Percentiles rank a stretch among this genome's conserved stretches.
Evolutionary conservation across 2,329 filamentous ascomycete species (phyloP).

Genomic region (Thyridium curvatum): DNA sequence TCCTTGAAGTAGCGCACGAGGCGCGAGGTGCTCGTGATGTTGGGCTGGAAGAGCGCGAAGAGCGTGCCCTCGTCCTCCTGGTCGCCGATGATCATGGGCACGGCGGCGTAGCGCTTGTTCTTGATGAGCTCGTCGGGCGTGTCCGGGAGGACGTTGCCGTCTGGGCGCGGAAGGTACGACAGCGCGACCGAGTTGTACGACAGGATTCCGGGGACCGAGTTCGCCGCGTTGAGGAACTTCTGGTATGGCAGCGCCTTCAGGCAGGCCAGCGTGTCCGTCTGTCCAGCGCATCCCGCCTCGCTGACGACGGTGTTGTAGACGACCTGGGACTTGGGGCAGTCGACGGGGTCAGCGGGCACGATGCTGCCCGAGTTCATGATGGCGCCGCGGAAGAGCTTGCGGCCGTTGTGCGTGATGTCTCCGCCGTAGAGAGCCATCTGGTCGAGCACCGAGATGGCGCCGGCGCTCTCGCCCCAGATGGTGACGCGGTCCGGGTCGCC

Average conservation of each 20-base stretch:
- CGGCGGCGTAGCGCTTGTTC: slow-evolving; percentile 40
- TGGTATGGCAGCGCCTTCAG: slow-evolving; percentile 56
- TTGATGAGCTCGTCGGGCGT: slow-evolving; percentile 54
- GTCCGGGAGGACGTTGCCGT: slow-evolving; percentile 54
- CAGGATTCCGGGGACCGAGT: slow-evolving; percentile 63
- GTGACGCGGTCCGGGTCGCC: slow-evolving; percentile 75
- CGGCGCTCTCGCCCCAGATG: slow-evolving; percentile 70
- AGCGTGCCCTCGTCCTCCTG: slow-evolving; percentile 78
- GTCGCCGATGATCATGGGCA: slow-evolving; percentile 56
- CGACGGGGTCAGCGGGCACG: slow-evolving; percentile 56
- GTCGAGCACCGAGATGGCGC: slow-evolving; percentile 66
- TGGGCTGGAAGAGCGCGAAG: slow-evolving; percentile 63
- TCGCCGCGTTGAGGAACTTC: slow-evolving; percentile 57
- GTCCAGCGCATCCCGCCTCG: slow-evolving; percentile 53
- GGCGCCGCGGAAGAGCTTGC: slow-evolving; percentile 65
- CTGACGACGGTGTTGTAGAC: slow-evolving; percentile 57
- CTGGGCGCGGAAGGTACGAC: slow-evolving; percentile 69
- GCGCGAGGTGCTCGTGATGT: slow-evolving; percentile 55
- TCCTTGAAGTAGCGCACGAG: slow-evolving; percentile 55
- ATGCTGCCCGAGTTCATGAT: slow-evolving; percentile 73
- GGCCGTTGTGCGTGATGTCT: slow-evolving; percentile 67
- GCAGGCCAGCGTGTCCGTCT: slow-evolving; percentile 55
- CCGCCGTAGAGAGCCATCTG: slow-evolving; percentile 72
- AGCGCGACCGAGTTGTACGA: slow-evolving; percentile 64
- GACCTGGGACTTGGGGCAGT: slow-evolving; percentile 58